Base-by-base conservation (phyloP, 164 flowering plant species). In the Annona cherimola region DNA sequence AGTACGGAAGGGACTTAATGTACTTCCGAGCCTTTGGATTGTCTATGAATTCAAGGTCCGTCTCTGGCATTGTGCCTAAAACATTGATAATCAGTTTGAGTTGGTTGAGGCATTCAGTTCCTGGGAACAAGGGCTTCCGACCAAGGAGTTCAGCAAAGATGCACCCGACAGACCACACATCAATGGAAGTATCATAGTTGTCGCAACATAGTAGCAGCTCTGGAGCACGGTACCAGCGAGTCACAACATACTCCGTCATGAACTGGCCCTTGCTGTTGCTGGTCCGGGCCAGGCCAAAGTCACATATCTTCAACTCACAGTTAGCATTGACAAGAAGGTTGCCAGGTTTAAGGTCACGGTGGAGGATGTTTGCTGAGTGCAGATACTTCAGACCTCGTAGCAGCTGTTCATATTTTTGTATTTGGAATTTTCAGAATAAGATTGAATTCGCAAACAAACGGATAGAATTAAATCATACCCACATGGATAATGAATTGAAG, bases 121-220 rank as follows among this genome's bases (percentile, higher is more conserved):
- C 98, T 9, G 98, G 96, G 69, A 93, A 91, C 54, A 93, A 74
- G 2, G 98, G 96, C 66, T 93, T 90, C 20, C 98, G 82, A 2
- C 96, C 96, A 16, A 93, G 89, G 46, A 89, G 89, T 80, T 93
- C 98, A 0, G 96, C 96, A 76, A 92, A 92, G 74, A 90, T 90
- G 81, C 98, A 92, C 68, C 98, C 98, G 26, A 93, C 98, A 44
- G 98, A 93, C 98, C 98, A 93, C 57, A 93, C 94, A 74, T 93
- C 98, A 66, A 93, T 93, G 19, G 98, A 87, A 54, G 96, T 86
- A 18, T 89, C 94, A 63, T 93, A 93, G 76, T 93, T 86, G 79
- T 90, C 96, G 69, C 98, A 90, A 83, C 94, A 90, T 59, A 93
- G 93, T 5, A 92, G 93, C 5, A 93, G 90, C 74, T 93, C 98